These are phyloP conservation scores for Fraxinus latifolia DNA, from an alignment of 305 asterid species.

Conservation along the genomic window DNA sequence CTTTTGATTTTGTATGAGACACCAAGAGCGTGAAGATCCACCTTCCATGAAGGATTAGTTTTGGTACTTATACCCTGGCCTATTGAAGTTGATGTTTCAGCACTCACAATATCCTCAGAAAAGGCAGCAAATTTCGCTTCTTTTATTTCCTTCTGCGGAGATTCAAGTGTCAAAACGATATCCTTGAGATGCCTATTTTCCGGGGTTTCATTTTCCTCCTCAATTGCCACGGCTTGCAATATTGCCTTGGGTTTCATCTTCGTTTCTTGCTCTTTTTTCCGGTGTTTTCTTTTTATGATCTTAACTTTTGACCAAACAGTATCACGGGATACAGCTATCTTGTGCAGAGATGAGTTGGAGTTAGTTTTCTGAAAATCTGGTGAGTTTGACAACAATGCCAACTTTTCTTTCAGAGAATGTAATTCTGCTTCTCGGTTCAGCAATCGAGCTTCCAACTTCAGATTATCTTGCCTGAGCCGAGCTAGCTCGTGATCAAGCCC, in stretches of 20 bases:
- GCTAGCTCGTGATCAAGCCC: constrained; percentile 49
- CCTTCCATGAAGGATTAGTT: constrained; percentile 45
- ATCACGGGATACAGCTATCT: constrained; percentile 34
- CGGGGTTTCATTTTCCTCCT: constrained; percentile 27
- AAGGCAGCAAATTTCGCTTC: constrained; percentile 28
- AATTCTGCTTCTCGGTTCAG: constrained; percentile 61
- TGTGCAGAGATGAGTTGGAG: constrained; percentile 37
- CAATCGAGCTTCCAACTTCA: constrained; percentile 50
- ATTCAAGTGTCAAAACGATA: constrained; percentile 55
- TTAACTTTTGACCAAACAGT: constrained; percentile 70
- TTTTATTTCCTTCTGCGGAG: constrained; percentile 38
- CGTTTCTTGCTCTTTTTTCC: constrained; percentile 46
- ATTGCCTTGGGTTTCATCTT: constrained; percentile 30
- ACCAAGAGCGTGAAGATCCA: constrained; percentile 94
- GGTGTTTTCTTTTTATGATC: constrained; percentile 52
- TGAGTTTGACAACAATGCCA: constrained; percentile 43
- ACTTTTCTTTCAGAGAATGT: constrained; percentile 55
- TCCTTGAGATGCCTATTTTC: constrained; percentile 43
- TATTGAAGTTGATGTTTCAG: constrained; percentile 38
- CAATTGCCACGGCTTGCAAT: constrained; percentile 24
- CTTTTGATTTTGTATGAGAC: constrained; percentile 87
- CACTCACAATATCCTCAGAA: constrained; percentile 27
- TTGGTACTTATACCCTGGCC: constrained; percentile 34
- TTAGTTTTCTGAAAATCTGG: constrained; percentile 52
- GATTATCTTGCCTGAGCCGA: constrained; percentile 57